Evolutionary conservation across 1,139 yeast species (phyloP).

Genomic region (Candida sp.): DNA sequence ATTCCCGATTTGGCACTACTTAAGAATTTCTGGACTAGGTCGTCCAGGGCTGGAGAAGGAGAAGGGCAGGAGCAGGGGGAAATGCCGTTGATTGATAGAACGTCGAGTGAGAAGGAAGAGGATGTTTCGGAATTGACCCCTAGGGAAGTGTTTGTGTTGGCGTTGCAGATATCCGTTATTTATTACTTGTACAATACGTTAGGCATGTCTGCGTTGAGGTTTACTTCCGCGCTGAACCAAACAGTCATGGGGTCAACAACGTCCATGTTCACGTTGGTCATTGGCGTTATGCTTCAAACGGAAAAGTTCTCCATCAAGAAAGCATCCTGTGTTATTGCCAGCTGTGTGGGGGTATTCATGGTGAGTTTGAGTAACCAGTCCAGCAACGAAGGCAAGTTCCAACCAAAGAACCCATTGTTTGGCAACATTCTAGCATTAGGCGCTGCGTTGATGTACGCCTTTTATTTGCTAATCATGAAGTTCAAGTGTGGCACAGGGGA

Average conservation of each 20-base stretch:
- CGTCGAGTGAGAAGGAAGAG: slow-evolving; percentile 10
- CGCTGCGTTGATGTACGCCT: slow-evolving; percentile 53
- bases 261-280: slow-evolving; percentile 52
- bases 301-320: slow-evolving; percentile 50
- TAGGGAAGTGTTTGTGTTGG: slow-evolving; percentile 36
- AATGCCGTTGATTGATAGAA: slow-evolving; percentile 4
- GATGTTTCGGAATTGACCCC: slow-evolving; percentile 23
- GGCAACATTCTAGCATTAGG: slow-evolving; percentile 51
- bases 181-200: slow-evolving; percentile 46
- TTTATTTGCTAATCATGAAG: slow-evolving; percentile 48
- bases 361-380: slow-evolving; percentile 44
- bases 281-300: slow-evolving; percentile 42
- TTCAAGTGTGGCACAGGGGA: slow-evolving; percentile 48
- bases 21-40: neutral
- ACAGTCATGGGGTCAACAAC: slow-evolving; percentile 57
- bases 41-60: too few relatives aligned
- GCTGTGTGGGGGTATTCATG: slow-evolving; percentile 50
- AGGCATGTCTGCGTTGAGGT: slow-evolving; percentile 45
- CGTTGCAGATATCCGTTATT: slow-evolving; percentile 42
- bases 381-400: slow-evolving; percentile 22
- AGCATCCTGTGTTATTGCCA: slow-evolving; percentile 43
- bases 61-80: neutral
- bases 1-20: slow-evolving; percentile 34
- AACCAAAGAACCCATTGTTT: slow-evolving; percentile 42
- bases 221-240: slow-evolving; percentile 57